Base-by-base conservation (phyloP, 768 basidiomycete species). In the Termitomyces sp. region DNA sequence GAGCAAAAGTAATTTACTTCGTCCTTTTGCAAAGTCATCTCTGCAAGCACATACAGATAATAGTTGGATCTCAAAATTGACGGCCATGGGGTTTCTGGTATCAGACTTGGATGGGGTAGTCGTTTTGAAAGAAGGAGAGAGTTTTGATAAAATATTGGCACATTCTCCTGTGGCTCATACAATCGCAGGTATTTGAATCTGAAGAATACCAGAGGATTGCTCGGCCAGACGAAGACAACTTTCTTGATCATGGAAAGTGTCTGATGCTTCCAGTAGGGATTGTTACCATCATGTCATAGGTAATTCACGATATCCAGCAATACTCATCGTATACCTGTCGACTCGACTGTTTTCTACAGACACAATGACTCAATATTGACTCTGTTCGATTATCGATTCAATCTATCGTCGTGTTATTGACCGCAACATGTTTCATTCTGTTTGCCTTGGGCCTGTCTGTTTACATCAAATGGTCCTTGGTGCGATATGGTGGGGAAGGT, bases 91-190 rank as follows among this genome's bases (percentile, higher is more conserved):
- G 12, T 53, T 69, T 12, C 27, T 56, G 0, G 49, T 57, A 24
- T 34, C 66, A n/a, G 63, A 65, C 0, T 73, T 62, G 60, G 70
- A 70, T 56, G 75, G 73, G 6, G 49, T 72, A 44, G 65, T 63
- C 37, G 56, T 70, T 9, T 66, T 75, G 24, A 72, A 75, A 30
- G 74, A 75, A 30, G 74, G 71, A 9, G 66, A 73, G 51, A 71
- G 67, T 18, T 69, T 68, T 57, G 71, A 69, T 15, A 70, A 70
- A 53, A 62, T 76, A 34, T 63, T 68, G 20, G 68, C 63, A 55
- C 31, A 6, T 31, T 54, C 30, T 44, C 9, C 15, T 30, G 13
- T 15, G 6, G 27, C 16, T 20, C 18, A 54, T 20, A n/a, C 6
- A 15, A 18, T 42, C 4, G 11, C 39, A 65, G 66, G 42, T 65